Base-by-base conservation (phyloP, 805 yeast species). In the Groenewaldozyma salmanticensis region DNA sequence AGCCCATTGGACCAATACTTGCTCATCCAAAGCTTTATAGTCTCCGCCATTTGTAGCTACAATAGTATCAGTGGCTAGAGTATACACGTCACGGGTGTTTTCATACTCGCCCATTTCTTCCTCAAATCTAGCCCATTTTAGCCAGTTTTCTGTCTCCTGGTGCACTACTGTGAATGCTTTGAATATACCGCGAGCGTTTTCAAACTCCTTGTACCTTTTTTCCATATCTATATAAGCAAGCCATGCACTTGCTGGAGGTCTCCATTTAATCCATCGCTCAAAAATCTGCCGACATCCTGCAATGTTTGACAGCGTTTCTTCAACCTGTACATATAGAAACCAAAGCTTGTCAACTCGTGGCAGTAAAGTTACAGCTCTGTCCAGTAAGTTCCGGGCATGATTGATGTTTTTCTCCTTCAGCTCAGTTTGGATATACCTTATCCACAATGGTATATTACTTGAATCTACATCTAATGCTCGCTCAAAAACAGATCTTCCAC, bases 401-500 rank as follows among this genome's bases (percentile, higher is more conserved):
- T 85, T 86, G 41, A 86, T 70, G 51, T 81, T 85, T 46, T 76
- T 73, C 31, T 71, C 67, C 46, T 78, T 73, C 34, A 88, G 62
- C 62, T 92, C 97, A 31, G 77, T 58, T 52, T 85, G 87, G 7
- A 84, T 73, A 59, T 92, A 90, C 17, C 84, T 70, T 3, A 79
- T 67, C 97, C 98, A 90, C 38, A 90, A 59, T 4, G 94, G 87
- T 1, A 88, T 77, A 55, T 80, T 77, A 21, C 78, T 74, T 13
- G 75, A 72, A 52, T 85, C 81, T 5, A 84, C 85, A 39, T 77
- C 81, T 24, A 90, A 57, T 0, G 95, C 94, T 39, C 97, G 68
- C 58, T 90, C 98, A 61, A 81, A 82, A 4, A 92, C 68, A 0
- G 96, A 83, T 42, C 97, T 66, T 0, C 94, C 95, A 18, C 96